A percentile compares a stretch with the other conserved stretches of the same genome.
These are phyloP conservation scores for Aphanomyces cochlioides DNA, from an alignment of 352 stramenopile genomes.

Conservation along the genomic window DNA sequence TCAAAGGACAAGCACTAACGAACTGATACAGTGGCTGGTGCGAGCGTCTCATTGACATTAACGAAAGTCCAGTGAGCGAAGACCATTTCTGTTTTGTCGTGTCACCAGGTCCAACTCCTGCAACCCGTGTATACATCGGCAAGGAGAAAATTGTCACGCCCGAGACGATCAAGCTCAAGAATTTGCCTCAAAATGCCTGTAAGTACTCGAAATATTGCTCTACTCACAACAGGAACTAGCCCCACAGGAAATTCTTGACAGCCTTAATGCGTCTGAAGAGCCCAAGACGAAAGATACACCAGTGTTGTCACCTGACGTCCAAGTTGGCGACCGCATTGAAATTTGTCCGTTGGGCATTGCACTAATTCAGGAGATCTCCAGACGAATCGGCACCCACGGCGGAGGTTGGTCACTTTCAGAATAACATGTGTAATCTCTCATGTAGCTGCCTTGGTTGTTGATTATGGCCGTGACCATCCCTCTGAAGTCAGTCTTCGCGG, in stretches of 20 bases:
- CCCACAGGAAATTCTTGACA: constrained; percentile 23
- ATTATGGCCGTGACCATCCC: constrained; percentile 93
- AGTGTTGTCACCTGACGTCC: constrained; percentile 49
- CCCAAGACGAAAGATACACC: constrained; percentile 33
- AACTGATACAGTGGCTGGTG: constrained; percentile 75
- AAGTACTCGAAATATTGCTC: background rate
- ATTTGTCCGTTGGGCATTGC: constrained; percentile 91
- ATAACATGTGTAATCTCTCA: background rate
- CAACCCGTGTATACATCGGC: constrained; percentile 85
- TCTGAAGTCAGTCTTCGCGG: constrained; percentile 88
- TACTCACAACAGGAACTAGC: background rate
- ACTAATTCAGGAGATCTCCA: constrained; percentile 89
- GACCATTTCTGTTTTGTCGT: constrained; percentile 93
- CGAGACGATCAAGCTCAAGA: constrained; percentile 26
- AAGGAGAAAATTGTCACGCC: constrained; percentile 77
- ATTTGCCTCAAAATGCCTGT: constrained; percentile 22
- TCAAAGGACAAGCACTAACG: background rate
- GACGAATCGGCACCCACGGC: constrained; percentile 74
- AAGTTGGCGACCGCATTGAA: constrained; percentile 89
- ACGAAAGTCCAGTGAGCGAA: constrained; percentile 63
- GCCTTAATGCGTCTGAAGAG: constrained; percentile 32
- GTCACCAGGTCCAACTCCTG: constrained; percentile 87
- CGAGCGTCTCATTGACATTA: constrained; percentile 92
- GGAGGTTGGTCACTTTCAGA: constrained; percentile 39
- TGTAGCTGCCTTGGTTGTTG: constrained; percentile 85